Conservation (phyloP, 352 stramenopile genomes). For the Phytophthora litchii region DNA sequence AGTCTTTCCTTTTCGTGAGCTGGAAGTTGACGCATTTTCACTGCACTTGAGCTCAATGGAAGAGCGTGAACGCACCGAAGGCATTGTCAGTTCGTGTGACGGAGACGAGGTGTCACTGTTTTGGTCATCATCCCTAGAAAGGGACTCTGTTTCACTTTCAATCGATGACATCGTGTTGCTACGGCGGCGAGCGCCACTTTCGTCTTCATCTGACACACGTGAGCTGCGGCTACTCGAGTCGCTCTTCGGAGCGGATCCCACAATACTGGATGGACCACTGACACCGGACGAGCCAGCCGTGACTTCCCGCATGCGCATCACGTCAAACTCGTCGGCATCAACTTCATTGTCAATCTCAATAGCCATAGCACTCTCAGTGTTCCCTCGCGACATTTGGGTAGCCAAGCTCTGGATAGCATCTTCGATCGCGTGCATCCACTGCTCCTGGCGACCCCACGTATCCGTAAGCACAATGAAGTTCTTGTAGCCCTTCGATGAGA, state of each 20-base stretch:
- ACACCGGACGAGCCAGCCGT: conserved; percentile 16
- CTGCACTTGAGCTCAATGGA: conserved; percentile 36
- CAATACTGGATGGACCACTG: conserved; percentile 15
- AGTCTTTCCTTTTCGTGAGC: conserved; percentile 14
- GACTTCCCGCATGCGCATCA: conserved; percentile 50
- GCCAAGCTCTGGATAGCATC: conserved; percentile 73
- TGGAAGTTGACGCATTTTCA: conserved; percentile 19
- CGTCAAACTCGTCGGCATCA: conserved; percentile 76
- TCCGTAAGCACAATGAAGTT: conserved; percentile 88
- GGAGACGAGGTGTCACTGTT: conserved; percentile 27
- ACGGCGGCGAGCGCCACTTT: conserved; percentile 28
- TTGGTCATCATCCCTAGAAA: conserved; percentile 24
- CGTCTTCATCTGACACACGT: conserved; percentile 28
- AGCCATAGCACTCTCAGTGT: conserved; percentile 75
- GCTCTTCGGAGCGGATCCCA: conserved; percentile 30
- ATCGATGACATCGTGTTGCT: conserved; percentile 46
- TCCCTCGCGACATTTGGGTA: conserved; percentile 60
- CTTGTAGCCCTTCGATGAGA: conserved; percentile 90
- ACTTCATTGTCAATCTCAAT: conserved; percentile 92
- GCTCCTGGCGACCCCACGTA: conserved; percentile 86
- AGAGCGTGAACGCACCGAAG: conserved; percentile 32
- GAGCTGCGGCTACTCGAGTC: conserved; percentile 31
- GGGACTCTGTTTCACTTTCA: conserved; percentile 28
- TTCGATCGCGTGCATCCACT: conserved; percentile 88
- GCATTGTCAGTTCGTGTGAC: conserved; percentile 35